Evolutionary conservation across 2,329 filamentous ascomycete genomes (phyloP).

Genomic region (Ophiostoma piceae): DNA sequence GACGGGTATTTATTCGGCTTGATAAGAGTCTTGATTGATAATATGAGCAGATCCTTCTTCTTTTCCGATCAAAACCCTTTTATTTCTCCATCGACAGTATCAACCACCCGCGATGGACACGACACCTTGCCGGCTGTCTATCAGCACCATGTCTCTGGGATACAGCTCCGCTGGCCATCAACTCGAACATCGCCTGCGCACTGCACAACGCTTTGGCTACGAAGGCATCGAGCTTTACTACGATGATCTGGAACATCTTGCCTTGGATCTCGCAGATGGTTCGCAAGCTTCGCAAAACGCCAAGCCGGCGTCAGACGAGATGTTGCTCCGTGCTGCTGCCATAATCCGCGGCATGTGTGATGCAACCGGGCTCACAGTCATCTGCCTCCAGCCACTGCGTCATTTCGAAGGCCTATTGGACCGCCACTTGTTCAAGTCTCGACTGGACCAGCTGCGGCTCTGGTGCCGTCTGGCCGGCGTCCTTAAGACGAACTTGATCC

Average conservation of each 20-base stretch:
- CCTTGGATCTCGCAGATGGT: constrained; percentile 28
- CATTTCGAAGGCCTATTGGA: constrained; percentile 59
- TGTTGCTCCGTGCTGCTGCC: constrained; percentile 41
- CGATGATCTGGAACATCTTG: constrained; percentile 54
- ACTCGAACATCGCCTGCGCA: constrained; percentile 22
- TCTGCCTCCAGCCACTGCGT: constrained; percentile 58
- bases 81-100: not conserved
- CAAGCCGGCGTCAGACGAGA: constrained; percentile 7
- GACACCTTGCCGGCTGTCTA: constrained; percentile 20
- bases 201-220: constrained; percentile 37
- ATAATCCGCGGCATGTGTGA: constrained; percentile 44
- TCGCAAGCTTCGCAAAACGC: not conserved
- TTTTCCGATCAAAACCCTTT: not conserved
- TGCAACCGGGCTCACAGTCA: constrained; percentile 42
- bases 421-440: constrained; percentile 41
- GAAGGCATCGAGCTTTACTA: constrained; percentile 58
- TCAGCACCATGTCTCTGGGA: constrained; percentile 27
- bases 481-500: constrained; percentile 56
- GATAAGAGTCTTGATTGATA: not conserved
- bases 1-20: not conserved
- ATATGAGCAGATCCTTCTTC: not conserved
- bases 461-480: constrained; percentile 55
- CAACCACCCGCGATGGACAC: not conserved
- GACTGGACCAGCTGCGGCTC: constrained; percentile 50
- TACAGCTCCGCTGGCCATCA: constrained; percentile 25